Percentiles rank a stretch among this genome's conserved stretches.
Evolutionary conservation across 2,329 filamentous ascomycete species (phyloP).

Genomic region (Elsinoe necatrix): DNA sequence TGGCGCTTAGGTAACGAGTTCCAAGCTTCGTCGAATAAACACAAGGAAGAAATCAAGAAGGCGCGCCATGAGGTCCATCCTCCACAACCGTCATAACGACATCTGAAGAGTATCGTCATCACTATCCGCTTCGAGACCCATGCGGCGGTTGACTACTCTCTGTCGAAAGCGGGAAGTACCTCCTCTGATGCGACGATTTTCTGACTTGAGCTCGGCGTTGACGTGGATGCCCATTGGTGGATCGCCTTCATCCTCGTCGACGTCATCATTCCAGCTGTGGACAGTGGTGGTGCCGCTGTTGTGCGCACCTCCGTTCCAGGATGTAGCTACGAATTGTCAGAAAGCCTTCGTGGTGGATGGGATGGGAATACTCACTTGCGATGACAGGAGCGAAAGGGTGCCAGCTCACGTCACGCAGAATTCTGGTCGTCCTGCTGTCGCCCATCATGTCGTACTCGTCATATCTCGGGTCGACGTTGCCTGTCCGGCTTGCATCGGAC

Average conservation of each 20-base stretch:
- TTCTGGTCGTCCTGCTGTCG: constrained; percentile 58
- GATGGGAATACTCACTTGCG: constrained; percentile 44
- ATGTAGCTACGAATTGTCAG: constrained; percentile 51
- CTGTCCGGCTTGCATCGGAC: not conserved
- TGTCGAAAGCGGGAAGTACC: constrained; percentile 14
- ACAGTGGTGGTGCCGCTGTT: constrained; percentile 66
- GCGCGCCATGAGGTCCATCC: constrained; percentile 7
- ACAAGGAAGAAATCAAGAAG: constrained; percentile 1
- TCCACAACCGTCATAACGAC: constrained; percentile 16
- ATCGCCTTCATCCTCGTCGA: constrained; percentile 51
- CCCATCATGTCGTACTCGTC: constrained; percentile 44
- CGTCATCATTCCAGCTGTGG: constrained; percentile 65
- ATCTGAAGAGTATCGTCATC: constrained; percentile 19
- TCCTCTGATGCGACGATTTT: constrained; percentile 26
- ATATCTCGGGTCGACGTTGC: constrained; percentile 33
- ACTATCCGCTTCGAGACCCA: constrained; percentile 24
- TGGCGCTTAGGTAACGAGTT: constrained; percentile 8
- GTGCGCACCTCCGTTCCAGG: constrained; percentile 71
- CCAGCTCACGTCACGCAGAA: constrained; percentile 84
- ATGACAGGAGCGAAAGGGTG: constrained; percentile 77
- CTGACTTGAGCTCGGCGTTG: constrained; percentile 49
- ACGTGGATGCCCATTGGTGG: constrained; percentile 50
- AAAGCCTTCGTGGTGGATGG: not conserved
- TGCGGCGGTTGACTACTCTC: constrained; percentile 22
- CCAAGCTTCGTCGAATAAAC: constrained; percentile 8